These are phyloP conservation scores for Mortierella sp. DNA, from an alignment of 371 early-diverging fungal genomes.

Conservation along the genomic window DNA sequence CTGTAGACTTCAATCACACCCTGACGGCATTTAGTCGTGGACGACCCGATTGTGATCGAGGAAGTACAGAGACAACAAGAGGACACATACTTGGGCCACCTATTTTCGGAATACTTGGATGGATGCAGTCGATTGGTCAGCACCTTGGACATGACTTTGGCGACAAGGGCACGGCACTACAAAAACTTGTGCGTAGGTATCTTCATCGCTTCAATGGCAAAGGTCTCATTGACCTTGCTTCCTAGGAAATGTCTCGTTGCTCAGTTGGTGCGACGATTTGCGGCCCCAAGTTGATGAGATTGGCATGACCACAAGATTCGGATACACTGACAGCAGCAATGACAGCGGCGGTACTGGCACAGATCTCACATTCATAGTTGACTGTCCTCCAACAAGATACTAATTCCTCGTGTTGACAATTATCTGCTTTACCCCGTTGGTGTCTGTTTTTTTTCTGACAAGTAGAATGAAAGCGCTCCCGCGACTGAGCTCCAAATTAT, in stretches of 20 bases:
- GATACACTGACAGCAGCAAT: slow-evolving; percentile 12
- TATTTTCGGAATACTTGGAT: not conserved
- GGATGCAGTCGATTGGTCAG: not conserved
- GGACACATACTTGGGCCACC: not conserved
- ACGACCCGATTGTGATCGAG: slow-evolving; percentile 32
- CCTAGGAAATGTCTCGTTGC: slow-evolving; percentile 8
- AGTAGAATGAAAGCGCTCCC: slow-evolving; percentile 25
- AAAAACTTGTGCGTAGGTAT: slow-evolving; percentile 25
- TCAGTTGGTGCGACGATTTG: slow-evolving; percentile 14
- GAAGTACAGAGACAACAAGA: slow-evolving; percentile 11
- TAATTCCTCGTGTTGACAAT: slow-evolving; percentile 7
- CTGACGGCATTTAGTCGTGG: slow-evolving; percentile 21
- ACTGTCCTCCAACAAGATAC: slow-evolving; percentile 32
- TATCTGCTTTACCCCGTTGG: slow-evolving; percentile 19
- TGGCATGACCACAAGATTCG: slow-evolving; percentile 34
- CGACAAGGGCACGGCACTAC: slow-evolving; percentile 19
- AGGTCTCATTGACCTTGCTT: slow-evolving; percentile 31
- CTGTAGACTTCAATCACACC: not conserved
- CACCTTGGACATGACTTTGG: slow-evolving; percentile 1
- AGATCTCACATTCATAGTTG: slow-evolving; percentile 29
- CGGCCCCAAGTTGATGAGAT: slow-evolving; percentile 35
- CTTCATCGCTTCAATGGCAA: slow-evolving; percentile 28
- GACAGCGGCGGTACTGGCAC: not conserved
- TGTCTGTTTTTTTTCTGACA: slow-evolving; percentile 33
- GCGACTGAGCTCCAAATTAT: slow-evolving; percentile 26